A percentile compares a stretch with the other conserved stretches of the same genome.
phyloP scores from a whole-genome alignment of 2,329 filamentous ascomycete genomes.

The Neocatenulostroma microsporum region DNA sequence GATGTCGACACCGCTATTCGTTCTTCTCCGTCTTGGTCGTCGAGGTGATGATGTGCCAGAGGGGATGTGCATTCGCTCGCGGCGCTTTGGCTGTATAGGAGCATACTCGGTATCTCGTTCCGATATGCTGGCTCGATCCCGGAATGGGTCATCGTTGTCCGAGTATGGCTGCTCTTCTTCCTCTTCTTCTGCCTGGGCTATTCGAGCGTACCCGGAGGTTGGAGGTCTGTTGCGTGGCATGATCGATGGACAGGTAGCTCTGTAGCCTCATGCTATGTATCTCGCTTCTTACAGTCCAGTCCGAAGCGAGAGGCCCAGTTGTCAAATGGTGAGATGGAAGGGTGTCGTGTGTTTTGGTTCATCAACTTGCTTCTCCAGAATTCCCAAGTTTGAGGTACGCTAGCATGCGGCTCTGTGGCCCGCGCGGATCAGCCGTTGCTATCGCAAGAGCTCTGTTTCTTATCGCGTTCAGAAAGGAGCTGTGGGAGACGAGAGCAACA shows the following conservation, averaged over 20 bases:
- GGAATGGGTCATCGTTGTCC: conserved; percentile 31
- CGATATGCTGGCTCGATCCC: too few relatives aligned
- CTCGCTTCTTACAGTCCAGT: too few relatives aligned
- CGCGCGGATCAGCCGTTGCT: too few relatives aligned
- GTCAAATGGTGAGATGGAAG: too few relatives aligned
- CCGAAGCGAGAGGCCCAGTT: too few relatives aligned
- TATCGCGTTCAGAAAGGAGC: too few relatives aligned
- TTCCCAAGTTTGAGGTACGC: too few relatives aligned
- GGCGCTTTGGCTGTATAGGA: conserved; percentile 40
- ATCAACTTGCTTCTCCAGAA: too few relatives aligned
- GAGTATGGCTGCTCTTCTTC: conserved; percentile 34
- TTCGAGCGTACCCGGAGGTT: conserved; percentile 45
- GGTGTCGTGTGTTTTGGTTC: too few relatives aligned
- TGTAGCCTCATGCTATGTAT: conserved; percentile 12
- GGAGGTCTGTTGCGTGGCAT: conserved; percentile 33
- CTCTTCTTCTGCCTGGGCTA: conserved; percentile 47
- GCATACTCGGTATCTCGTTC: conserved; percentile 36
- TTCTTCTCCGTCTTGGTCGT: conserved; percentile 47
- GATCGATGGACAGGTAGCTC: conserved; percentile 36
- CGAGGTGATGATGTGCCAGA: conserved; percentile 26
- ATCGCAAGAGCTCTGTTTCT: too few relatives aligned
- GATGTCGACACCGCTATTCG: conserved; percentile 88
- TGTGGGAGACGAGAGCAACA: too few relatives aligned
- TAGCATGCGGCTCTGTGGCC: too few relatives aligned
- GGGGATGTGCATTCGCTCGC: conserved; percentile 35